Conservation (phyloP, 495 filamentous ascomycete genomes). For the Usnea hakonensis region DNA sequence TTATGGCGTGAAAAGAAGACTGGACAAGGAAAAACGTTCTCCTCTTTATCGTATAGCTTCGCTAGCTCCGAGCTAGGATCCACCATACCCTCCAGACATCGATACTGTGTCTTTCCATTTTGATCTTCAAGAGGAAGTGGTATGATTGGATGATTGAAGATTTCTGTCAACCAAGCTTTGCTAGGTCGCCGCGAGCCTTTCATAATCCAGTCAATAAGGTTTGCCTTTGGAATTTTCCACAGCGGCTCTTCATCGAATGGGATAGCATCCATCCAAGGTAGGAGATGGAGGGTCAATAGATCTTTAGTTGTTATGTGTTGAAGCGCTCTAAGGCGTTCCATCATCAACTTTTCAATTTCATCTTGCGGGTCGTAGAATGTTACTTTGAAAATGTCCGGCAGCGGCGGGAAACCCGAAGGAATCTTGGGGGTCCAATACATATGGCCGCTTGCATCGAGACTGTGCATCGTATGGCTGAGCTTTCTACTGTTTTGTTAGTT, state of each 20-base stretch:
- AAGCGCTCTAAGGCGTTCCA: slow-evolving; percentile 4
- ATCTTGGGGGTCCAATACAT: background rate
- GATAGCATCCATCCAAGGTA: slow-evolving; percentile 8
- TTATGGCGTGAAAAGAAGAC: slow-evolving; percentile 23
- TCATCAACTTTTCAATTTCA: background rate
- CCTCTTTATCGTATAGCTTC: slow-evolving; percentile 28
- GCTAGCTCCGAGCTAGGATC: slow-evolving; percentile 19
- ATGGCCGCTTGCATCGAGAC: background rate
- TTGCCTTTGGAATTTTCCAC: slow-evolving; percentile 3
- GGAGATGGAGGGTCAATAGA: slow-evolving; percentile 8
- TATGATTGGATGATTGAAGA: background rate
- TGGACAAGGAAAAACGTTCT: slow-evolving; percentile 27
- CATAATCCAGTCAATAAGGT: slow-evolving; percentile 13
- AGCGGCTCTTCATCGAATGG: background rate
- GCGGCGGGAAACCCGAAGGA: slow-evolving; percentile 8
- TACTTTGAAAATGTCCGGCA: slow-evolving; percentile 10
- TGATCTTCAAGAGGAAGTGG: background rate
- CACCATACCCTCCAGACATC: slow-evolving; percentile 9
- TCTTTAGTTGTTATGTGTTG: background rate
- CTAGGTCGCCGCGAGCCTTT: background rate
- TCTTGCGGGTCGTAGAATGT: slow-evolving; percentile 12
- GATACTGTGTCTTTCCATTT: background rate
- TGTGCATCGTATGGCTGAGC: background rate
- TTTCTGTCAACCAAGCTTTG: background rate
- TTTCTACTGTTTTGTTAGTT: background rate